Percentiles rank a stretch among this genome's conserved stretches.
Conservation (phyloP, 2,329 filamentous ascomycete species). For the Kalaharituber pfeilii region DNA sequence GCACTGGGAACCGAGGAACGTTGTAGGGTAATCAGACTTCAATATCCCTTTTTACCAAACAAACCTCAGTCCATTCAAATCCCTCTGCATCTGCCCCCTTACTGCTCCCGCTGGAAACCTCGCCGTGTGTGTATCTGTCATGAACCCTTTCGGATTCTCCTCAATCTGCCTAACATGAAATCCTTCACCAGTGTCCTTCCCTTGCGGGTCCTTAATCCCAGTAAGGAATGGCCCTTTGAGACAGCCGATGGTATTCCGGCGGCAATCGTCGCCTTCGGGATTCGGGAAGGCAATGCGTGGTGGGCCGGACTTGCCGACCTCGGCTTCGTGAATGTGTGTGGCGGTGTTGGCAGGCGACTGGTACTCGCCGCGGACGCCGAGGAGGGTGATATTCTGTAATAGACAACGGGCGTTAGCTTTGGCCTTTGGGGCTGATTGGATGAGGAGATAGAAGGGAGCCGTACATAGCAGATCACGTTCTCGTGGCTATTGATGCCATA, state of each 20-base stretch:
- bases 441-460: too few relatives aligned
- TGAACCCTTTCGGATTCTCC: slow-evolving; percentile 34
- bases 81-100: slow-evolving; percentile 30
- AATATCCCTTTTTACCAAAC: too few relatives aligned
- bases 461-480: slow-evolving; percentile 29
- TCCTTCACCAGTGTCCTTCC: slow-evolving; percentile 30
- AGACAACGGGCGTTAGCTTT: too few relatives aligned
- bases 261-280: slow-evolving; percentile 26
- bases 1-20: too few relatives aligned
- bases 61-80: slow-evolving; percentile 1
- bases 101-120: slow-evolving; percentile 35
- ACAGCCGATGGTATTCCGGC: slow-evolving; percentile 21
- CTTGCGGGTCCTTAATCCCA: slow-evolving; percentile 25
- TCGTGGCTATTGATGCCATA: slow-evolving; percentile 36
- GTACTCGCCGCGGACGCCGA: slow-evolving; percentile 35
- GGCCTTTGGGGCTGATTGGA: too few relatives aligned
- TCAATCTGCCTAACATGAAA: slow-evolving; percentile 38
- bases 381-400: slow-evolving; percentile 34
- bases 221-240: slow-evolving; percentile 28
- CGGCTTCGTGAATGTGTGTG: slow-evolving; percentile 39
- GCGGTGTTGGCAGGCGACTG: slow-evolving; percentile 35
- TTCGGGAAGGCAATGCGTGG: slow-evolving; percentile 38
- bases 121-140: slow-evolving; percentile 37
- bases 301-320: slow-evolving; percentile 32
- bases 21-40: too few relatives aligned